A percentile compares a stretch with the other conserved stretches of the same genome.
Conservation (phyloP, 2,329 filamentous ascomycete genomes). For the Aspergillus chevalieri region DNA sequence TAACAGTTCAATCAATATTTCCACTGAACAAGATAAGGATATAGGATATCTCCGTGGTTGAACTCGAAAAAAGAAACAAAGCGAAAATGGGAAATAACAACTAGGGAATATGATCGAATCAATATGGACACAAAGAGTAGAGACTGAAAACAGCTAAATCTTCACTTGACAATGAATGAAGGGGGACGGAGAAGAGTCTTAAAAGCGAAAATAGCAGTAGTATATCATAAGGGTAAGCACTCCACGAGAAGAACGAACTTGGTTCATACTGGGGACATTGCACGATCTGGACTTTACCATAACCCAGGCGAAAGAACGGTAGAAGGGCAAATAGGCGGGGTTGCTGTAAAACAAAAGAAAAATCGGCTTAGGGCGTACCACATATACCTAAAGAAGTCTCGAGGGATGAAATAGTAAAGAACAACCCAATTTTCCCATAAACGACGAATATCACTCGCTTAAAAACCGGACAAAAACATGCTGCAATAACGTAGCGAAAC, state of each 20-base stretch:
- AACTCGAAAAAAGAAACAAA: neutral
- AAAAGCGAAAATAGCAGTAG: too few species aligned
- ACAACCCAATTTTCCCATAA: slow-evolving; percentile 15
- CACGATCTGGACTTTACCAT: too few species aligned
- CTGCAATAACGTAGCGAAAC: slow-evolving; percentile 1
- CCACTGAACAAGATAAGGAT: slow-evolving; percentile 1
- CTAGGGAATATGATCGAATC: neutral
- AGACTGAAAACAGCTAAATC: too few species aligned
- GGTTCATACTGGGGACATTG: too few species aligned
- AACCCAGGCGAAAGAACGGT: neutral
- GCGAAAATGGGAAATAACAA: neutral
- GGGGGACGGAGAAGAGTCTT: too few species aligned
- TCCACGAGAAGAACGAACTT: too few species aligned
- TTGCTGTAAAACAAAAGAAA: neutral
- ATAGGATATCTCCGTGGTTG: neutral
- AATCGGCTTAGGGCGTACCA: neutral
- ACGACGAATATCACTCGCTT: slow-evolving; percentile 16
- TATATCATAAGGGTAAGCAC: too few species aligned
- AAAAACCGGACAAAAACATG: slow-evolving; percentile 14
- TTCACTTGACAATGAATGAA: too few species aligned
- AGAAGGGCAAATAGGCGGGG: neutral
- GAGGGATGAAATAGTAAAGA: slow-evolving; percentile 3
- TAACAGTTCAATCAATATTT: neutral
- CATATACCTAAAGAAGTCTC: neutral
- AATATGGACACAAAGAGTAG: too few species aligned